Conservation (phyloP, 2,329 filamentous ascomycete genomes). For the Penicillium sp. region DNA sequence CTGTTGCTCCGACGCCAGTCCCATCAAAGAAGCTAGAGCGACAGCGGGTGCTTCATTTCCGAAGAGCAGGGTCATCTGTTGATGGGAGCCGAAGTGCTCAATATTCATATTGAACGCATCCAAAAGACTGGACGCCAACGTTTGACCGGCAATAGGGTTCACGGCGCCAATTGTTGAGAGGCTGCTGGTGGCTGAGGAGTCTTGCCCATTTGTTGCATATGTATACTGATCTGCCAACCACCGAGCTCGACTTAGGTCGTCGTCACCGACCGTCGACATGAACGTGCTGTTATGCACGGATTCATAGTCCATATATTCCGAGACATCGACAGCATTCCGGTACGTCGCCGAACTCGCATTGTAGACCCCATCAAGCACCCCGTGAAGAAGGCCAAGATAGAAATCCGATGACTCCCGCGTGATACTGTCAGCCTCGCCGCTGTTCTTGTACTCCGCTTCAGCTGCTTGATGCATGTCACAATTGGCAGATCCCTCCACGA, state of each 20-base stretch:
- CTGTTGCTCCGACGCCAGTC: slow-evolving; percentile 39
- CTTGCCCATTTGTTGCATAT: slow-evolving; percentile 49
- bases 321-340: slow-evolving; percentile 53
- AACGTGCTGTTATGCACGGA: slow-evolving; percentile 52
- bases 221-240: slow-evolving; percentile 51
- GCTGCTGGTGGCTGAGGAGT: slow-evolving; percentile 28
- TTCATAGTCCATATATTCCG: slow-evolving; percentile 57
- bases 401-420: slow-evolving; percentile 40
- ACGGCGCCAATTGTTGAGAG: slow-evolving; percentile 28
- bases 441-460: slow-evolving; percentile 42
- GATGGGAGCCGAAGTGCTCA: slow-evolving; percentile 32
- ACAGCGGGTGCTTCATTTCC: slow-evolving; percentile 51
- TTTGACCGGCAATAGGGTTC: slow-evolving; percentile 44
- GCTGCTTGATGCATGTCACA: slow-evolving; percentile 43
- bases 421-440: slow-evolving; percentile 42
- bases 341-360: slow-evolving; percentile 45
- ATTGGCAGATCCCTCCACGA: slow-evolving; percentile 48
- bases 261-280: slow-evolving; percentile 27
- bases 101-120: slow-evolving; percentile 41
- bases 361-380: slow-evolving; percentile 45
- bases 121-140: slow-evolving; percentile 41
- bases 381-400: slow-evolving; percentile 47
- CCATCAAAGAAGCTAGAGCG: slow-evolving; percentile 50
- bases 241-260: slow-evolving; percentile 38
- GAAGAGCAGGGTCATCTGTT: slow-evolving; percentile 51